Base-by-base conservation (phyloP, 108 stramenopile genomes). In the Stephanodiscus minutulus region DNA sequence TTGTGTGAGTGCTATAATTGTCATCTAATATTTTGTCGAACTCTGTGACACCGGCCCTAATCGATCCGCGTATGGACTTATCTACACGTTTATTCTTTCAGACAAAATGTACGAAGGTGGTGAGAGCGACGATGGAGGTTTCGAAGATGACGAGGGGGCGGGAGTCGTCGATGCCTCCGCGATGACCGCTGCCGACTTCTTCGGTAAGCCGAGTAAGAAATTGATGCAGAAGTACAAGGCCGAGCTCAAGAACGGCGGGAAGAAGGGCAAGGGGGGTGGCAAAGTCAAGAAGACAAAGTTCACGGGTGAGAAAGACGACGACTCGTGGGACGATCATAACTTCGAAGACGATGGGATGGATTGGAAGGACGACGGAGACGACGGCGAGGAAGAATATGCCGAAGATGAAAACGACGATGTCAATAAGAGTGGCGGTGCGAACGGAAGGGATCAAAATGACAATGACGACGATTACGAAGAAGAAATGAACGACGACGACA, bases 171-270 rank as follows among this genome's bases (percentile, higher is more conserved):
- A 88, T 24, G 86, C 74, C 25, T 74, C 74, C 5, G 72, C 88
- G 35, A 90, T 93, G 90, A 93, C 91, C 10, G 95, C 95, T 9
- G 91, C 83, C 28, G 95, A 91, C 47, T 83, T 93, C 48, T 96
- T 96, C 74, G 95, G 95, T 13, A 67, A 77, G 68, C 92, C 92
- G 1, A 82, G 81, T 57, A 80, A 72, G 25, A 73, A 86, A 58
- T 76, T 79, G 36, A 79, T 86, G 28, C 66, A 88, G 49, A 79
- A 71, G 39, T 82, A 76, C 61, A 67, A 82, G 33, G 46, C 66
- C 46, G 54, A 52, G 37, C 9, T 0, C 58, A 58, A 44, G 36
- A 60, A 47, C 44, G 48, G 47, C 37, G 55, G 81, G 70, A 64
- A 49, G 48, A 31, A 70, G 47, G 31, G 53, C n/a, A 60, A 43